Evolutionary conservation across 2,329 filamentous ascomycete genomes (phyloP).

Genomic region (Beauveria sp.): DNA sequence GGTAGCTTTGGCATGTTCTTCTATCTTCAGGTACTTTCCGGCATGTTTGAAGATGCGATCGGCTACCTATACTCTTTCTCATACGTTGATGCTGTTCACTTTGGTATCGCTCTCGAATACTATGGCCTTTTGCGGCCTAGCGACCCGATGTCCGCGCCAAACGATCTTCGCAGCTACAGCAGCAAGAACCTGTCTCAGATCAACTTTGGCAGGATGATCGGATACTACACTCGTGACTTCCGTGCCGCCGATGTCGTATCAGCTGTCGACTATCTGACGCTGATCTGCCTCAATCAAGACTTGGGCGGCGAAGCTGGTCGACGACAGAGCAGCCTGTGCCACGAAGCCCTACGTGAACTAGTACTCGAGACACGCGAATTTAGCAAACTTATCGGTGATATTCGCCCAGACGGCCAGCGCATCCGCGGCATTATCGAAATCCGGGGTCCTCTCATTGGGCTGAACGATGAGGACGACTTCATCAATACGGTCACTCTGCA

Average conservation of each 20-base stretch:
- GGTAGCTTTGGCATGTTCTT: conserved; percentile 87
- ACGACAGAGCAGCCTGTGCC: conserved; percentile 74
- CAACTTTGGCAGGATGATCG: conserved; percentile 89
- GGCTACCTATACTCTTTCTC: conserved; percentile 87
- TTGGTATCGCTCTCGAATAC: conserved; percentile 80
- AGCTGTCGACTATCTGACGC: conserved; percentile 84
- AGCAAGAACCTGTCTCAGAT: conserved; percentile 70
- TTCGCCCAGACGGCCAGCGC: conserved; percentile 75
- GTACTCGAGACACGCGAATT: conserved; percentile 97
- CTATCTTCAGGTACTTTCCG: conserved; percentile 81
- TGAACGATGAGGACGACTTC: conserved; percentile 75
- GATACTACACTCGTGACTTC: conserved; percentile 94
- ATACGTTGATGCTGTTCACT: conserved; percentile 90
- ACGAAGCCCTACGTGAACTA: conserved; percentile 86
- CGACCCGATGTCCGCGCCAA: conserved; percentile 66
- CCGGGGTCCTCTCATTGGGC: conserved; percentile 70
- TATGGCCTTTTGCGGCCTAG: conserved; percentile 85
- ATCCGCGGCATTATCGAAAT: conserved; percentile 84
- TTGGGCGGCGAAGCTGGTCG: conserved; percentile 65
- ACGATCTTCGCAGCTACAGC: conserved; percentile 61
- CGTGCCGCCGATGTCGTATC: conserved; percentile 81
- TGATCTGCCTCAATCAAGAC: conserved; percentile 89
- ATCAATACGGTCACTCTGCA: conserved; percentile 88
- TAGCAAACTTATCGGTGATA: conserved; percentile 86
- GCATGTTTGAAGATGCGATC: conserved; percentile 90